Evolutionary conservation across 352 stramenopile genomes (phyloP).

Genomic region (Pythium apleroticum): DNA sequence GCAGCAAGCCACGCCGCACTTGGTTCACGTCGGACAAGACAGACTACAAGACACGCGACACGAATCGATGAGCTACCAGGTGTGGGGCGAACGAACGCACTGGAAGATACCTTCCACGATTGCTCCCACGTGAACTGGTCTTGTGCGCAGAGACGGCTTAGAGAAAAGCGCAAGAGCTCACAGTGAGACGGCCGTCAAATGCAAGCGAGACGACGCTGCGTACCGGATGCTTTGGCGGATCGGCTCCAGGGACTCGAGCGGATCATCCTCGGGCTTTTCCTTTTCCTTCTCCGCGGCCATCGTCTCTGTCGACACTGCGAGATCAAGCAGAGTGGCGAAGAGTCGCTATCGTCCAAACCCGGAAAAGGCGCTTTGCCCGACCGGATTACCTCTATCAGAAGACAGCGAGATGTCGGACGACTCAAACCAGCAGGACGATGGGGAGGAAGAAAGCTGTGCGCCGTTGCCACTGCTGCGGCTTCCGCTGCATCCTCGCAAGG

Average conservation of each 20-base stretch:
- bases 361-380: not conserved
- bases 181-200: not conserved
- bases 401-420: not conserved
- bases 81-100: not conserved
- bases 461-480: conserved; percentile 1
- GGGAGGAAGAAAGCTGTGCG: conserved; percentile 5
- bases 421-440: conserved; percentile 10
- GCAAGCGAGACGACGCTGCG: not conserved
- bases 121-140: conserved; percentile 32
- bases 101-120: conserved; percentile 26
- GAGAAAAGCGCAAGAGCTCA: not conserved
- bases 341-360: not conserved
- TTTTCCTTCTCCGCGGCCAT: conserved; percentile 1
- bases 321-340: not conserved
- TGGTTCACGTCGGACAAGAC: conserved; percentile 34
- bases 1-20: conserved; percentile 36
- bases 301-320: not conserved
- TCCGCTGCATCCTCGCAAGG: conserved; percentile 28
- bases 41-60: conserved; percentile 16
- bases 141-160: conserved; percentile 17
- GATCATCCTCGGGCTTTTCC: not conserved
- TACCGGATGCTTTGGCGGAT: conserved; percentile 30
- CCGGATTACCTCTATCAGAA: too few species aligned
- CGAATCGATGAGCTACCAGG: not conserved
- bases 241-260: conserved; percentile 27